Conservation (phyloP, 176 grass and related monocot species). For the Neostapfia colusana region DNA sequence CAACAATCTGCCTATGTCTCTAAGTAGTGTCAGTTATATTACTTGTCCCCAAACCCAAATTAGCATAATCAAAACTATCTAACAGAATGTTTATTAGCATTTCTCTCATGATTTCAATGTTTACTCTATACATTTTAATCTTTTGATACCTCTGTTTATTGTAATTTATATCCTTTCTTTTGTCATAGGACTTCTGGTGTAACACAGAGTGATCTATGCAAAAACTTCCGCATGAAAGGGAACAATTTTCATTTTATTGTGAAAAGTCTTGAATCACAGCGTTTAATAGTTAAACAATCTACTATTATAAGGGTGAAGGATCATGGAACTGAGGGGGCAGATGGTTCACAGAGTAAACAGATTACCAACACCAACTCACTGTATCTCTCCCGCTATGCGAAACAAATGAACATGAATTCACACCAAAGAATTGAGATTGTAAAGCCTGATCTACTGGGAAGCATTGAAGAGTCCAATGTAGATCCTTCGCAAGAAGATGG, state of each 20-base stretch:
- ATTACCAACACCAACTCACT: slow-evolving; percentile 79
- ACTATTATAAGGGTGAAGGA: slow-evolving; percentile 83
- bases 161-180: slow-evolving; percentile 28
- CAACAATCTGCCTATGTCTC: neutral
- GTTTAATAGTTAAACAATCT: slow-evolving; percentile 78
- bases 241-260: slow-evolving; percentile 95
- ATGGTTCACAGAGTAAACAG: slow-evolving; percentile 60
- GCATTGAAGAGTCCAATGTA: slow-evolving; percentile 36
- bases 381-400: slow-evolving; percentile 80
- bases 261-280: slow-evolving; percentile 67
- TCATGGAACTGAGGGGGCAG: slow-evolving; percentile 45
- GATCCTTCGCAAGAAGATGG: slow-evolving; percentile 50
- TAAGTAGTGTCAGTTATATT: neutral
- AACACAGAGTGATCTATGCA: slow-evolving; percentile 75
- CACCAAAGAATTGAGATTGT: slow-evolving; percentile 93
- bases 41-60: neutral
- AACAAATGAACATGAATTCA: slow-evolving; percentile 76
- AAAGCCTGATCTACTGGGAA: slow-evolving; percentile 58
- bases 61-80: slow-evolving; percentile 17
- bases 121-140: slow-evolving; percentile 8
- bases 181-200: slow-evolving; percentile 74
- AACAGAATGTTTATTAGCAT: slow-evolving; percentile 5
- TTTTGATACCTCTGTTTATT: neutral
- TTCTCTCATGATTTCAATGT: neutral
- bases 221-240: slow-evolving; percentile 72